These are phyloP conservation scores for Dactylellina haptotyla DNA, from an alignment of 2,329 filamentous ascomycete genomes.

Conservation along the genomic window DNA sequence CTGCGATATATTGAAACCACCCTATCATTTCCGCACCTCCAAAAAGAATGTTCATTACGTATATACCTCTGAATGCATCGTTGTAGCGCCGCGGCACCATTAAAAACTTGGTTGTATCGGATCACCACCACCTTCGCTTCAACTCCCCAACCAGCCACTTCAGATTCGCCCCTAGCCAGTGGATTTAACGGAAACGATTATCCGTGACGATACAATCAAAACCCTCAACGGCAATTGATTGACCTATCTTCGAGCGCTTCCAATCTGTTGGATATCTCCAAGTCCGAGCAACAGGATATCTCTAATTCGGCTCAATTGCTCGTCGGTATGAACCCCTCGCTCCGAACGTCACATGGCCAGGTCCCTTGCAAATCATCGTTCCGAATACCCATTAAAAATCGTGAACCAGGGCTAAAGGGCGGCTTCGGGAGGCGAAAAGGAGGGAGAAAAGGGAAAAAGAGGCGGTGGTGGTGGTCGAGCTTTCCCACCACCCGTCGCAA, in stretches of 20 bases:
- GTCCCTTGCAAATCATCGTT: constrained; percentile 7
- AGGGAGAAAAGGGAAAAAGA: not conserved
- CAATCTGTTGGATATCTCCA: not conserved
- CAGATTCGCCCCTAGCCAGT: too few relatives aligned
- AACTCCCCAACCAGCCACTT: not conserved
- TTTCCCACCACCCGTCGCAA: too few relatives aligned
- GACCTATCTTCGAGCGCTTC: too few relatives aligned
- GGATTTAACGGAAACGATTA: constrained; percentile 2
- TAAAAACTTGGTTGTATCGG: too few relatives aligned
- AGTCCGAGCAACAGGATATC: constrained; percentile 19
- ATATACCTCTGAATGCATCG: too few relatives aligned
- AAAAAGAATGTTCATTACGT: too few relatives aligned
- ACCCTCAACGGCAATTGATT: not conserved
- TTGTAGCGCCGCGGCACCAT: too few relatives aligned
- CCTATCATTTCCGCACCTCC: too few relatives aligned
- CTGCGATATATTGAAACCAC: too few relatives aligned
- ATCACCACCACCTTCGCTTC: too few relatives aligned
- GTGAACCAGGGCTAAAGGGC: not conserved
- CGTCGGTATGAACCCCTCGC: not conserved
- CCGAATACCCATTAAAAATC: constrained; percentile 14
- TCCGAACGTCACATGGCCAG: constrained; percentile 27
- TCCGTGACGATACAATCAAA: not conserved
- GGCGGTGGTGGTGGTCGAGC: not conserved
- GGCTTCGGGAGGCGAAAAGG: constrained; percentile 18
- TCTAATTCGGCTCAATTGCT: constrained; percentile 30